phyloP scores from a whole-genome alignment of 805 yeast species.

The Gaillardinia entomophila region DNA sequence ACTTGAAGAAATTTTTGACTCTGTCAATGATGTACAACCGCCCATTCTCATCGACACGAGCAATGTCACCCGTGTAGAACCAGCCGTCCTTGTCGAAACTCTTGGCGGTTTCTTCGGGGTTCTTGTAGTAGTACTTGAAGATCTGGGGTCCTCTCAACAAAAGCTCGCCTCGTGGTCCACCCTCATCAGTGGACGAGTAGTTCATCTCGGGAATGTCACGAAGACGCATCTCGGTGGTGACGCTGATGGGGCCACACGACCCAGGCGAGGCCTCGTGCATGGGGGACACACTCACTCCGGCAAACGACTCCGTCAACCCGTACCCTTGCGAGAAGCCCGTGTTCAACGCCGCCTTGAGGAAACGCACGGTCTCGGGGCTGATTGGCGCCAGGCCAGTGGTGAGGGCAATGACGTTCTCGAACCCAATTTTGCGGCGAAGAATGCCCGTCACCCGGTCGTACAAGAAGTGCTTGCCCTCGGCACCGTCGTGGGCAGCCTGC shows the following conservation, averaged over 20 bases:
- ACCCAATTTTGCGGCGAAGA: constrained; percentile 27
- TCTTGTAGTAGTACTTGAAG: constrained; percentile 51
- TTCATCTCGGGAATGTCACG: constrained; percentile 62
- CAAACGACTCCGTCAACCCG: constrained; percentile 65
- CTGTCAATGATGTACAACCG: constrained; percentile 62
- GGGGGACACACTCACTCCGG: constrained; percentile 41
- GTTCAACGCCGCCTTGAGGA: constrained; percentile 57
- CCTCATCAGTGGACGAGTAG: constrained; percentile 29
- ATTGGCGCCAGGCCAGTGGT: constrained; percentile 65
- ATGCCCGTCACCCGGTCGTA: constrained; percentile 27
- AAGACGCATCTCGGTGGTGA: constrained; percentile 47
- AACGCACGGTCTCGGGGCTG: constrained; percentile 53
- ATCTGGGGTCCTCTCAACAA: constrained; percentile 61
- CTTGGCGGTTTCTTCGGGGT: constrained; percentile 47
- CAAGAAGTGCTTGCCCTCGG: constrained; percentile 26
- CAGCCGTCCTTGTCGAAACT: constrained; percentile 54
- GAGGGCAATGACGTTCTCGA: constrained; percentile 20
- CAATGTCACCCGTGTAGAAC: constrained; percentile 63
- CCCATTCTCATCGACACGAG: constrained; percentile 46
- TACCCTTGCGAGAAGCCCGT: constrained; percentile 64
- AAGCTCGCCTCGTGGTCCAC: constrained; percentile 52
- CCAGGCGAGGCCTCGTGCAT: constrained; percentile 44
- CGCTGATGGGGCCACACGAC: constrained; percentile 57
- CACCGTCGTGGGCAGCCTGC: constrained; percentile 35
- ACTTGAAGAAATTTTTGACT: constrained; percentile 73